Evolutionary conservation across 495 filamentous ascomycete genomes (phyloP).

Genomic region (Aspergillus haitiensis): DNA sequence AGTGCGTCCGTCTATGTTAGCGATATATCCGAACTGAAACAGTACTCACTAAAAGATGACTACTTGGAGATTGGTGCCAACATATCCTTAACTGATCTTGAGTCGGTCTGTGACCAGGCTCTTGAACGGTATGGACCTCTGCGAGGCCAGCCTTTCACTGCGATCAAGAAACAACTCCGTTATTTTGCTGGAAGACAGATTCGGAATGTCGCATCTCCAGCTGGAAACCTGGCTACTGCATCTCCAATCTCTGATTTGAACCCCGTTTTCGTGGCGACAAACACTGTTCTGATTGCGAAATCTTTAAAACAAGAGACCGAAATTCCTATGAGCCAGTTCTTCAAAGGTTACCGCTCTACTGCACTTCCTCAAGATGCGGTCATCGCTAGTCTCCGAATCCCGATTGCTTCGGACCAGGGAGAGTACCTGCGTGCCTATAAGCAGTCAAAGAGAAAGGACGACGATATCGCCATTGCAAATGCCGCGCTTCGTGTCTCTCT

Average conservation of each 20-base stretch:
- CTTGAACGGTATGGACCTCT: constrained; percentile 74
- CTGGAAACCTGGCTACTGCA: constrained; percentile 91
- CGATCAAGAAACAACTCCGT: constrained; percentile 71
- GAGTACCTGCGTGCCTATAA: constrained; percentile 77
- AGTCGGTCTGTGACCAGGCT: constrained; percentile 64
- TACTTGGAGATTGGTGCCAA: constrained; percentile 88
- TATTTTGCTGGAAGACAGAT: constrained; percentile 98
- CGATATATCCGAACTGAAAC: constrained; percentile 83
- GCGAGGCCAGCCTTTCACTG: constrained; percentile 64
- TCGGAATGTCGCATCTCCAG: constrained; percentile 92
- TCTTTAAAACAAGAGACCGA: constrained; percentile 67
- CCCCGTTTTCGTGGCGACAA: constrained; percentile 87
- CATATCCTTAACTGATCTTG: constrained; percentile 77
- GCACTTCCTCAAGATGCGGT: constrained; percentile 79
- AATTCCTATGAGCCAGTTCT: constrained; percentile 90
- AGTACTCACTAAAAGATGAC: constrained; percentile 76
- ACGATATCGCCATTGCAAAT: constrained; percentile 96
- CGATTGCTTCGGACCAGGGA: constrained; percentile 58
- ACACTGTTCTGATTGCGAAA: constrained; percentile 77
- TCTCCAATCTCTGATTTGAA: constrained; percentile 97
- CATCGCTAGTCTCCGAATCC: constrained; percentile 83
- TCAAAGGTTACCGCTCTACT: constrained; percentile 86
- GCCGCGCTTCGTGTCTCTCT: constrained; percentile 72
- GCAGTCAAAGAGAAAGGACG: constrained; percentile 92
- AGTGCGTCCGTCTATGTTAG: constrained; percentile 86